Conservation (phyloP, 768 basidiomycete genomes). For the Lentinus tigrinus region DNA sequence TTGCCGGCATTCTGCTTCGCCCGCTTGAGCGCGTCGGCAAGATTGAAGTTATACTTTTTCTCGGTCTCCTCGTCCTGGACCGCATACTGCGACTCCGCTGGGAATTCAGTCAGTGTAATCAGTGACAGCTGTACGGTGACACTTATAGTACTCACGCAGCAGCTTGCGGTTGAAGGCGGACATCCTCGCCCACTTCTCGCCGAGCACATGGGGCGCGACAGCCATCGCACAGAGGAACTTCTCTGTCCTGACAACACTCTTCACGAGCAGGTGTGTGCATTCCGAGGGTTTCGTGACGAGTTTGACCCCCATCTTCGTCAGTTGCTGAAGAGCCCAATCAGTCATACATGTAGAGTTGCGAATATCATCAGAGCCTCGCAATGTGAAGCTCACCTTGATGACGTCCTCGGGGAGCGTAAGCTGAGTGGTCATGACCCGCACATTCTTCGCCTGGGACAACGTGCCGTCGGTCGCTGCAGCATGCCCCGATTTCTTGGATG, state of each 20-base stretch:
- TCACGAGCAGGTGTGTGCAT: slow-evolving; percentile 79
- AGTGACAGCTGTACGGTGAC: not conserved
- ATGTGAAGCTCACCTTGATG: slow-evolving; percentile 51
- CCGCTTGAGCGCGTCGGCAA: slow-evolving; percentile 57
- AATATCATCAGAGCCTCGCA: not conserved
- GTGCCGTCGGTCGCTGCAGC: not conserved
- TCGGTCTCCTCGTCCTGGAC: slow-evolving; percentile 65
- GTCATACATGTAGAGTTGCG: not conserved
- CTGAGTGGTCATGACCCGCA: slow-evolving; percentile 70
- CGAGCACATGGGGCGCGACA: slow-evolving; percentile 58
- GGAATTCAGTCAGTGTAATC: not conserved
- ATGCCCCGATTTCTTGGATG: not conserved
- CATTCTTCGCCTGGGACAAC: slow-evolving; percentile 19
- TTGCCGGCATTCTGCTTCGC: slow-evolving; percentile 53
- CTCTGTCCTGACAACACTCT: slow-evolving; percentile 74
- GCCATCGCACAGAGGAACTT: slow-evolving; percentile 84
- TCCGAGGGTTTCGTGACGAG: slow-evolving; percentile 58
- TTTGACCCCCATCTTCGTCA: slow-evolving; percentile 66
- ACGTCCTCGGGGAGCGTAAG: slow-evolving; percentile 56
- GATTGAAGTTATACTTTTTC: slow-evolving; percentile 61
- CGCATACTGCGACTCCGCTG: slow-evolving; percentile 64
- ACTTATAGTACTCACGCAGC: slow-evolving; percentile 50
- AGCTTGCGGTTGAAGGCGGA: slow-evolving; percentile 56
- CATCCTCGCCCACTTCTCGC: slow-evolving; percentile 64
- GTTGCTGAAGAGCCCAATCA: slow-evolving; percentile 38